Evolutionary conservation across 2,329 filamentous ascomycete genomes (phyloP), one percentile per base, ranked within the genome.

Genomic region (Aspergillus texensis): DNA sequence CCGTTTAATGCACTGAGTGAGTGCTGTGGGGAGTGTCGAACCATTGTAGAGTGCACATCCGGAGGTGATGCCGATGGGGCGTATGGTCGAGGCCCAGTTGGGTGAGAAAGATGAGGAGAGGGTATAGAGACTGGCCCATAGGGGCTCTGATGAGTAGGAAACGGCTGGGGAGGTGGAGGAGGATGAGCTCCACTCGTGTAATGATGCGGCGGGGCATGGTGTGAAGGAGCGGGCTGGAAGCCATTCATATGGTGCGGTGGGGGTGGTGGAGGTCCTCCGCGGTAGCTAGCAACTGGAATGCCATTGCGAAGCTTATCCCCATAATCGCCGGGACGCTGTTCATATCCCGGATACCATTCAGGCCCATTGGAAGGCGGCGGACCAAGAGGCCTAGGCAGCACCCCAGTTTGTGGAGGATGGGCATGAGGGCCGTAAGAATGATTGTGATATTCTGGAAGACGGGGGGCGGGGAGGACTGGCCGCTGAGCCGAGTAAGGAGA

Each of bases 171-270:
- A 10, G 76, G 78, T 34, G 75, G 74, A 36, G 76, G 78, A 39
- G 76, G 74, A 32, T 68, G 68, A 28, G 72, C 70, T 6, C 75
- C 73, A 57, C 71, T 74, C 24, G 74, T 54, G 60, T 75, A 77
- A 62, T 75, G 74, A 14, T 74, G 68, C 45, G 73, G 72, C 36
- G 72, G 67, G 48, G 71, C 70, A 36, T 74, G 76, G 46, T 74
- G 75, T n/a, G 72, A 61, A 24, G 75, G 69, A 12, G 57, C 52
- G 45, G 75, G 70, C 41, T 71, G 70, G 62, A 75, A 84, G 41
- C 84, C 83, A 69, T 86, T 88, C 53, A 85, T 80, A 43, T 83
- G 83, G 39, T 83, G 82, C 24, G 83, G 76, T 16, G 81, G 80
- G 24, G 83, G 82, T 82, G 86, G 70, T 79, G 79, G 71, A 6